phyloP scores from a whole-genome alignment of 495 filamentous ascomycete genomes.

The Geoglossum glabrum region DNA sequence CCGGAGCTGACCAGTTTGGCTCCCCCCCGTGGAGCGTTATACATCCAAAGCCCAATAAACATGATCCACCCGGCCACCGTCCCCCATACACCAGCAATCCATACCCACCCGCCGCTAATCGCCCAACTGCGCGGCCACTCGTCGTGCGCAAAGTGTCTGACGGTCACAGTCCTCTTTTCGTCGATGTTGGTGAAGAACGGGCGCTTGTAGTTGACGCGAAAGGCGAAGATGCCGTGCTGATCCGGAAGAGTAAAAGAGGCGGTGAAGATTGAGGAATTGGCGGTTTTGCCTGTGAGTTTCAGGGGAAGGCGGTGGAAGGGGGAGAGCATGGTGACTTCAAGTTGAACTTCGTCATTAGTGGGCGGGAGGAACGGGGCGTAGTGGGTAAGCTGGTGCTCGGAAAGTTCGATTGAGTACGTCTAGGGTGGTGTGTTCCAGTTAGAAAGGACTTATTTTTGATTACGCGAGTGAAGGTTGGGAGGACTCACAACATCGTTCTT shows the following conservation, averaged over 20 bases:
- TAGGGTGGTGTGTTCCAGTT: conserved; percentile 21
- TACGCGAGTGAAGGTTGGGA: conserved; percentile 9
- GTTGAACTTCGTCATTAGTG: conserved; percentile 51
- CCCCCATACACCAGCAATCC: conserved; percentile 74
- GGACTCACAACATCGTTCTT: conserved; percentile 86
- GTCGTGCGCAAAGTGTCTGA: conserved; percentile 89
- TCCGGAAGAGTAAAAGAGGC: conserved; percentile 67
- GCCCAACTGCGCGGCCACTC: conserved; percentile 83
- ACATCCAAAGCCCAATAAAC: conserved; percentile 82
- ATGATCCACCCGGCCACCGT: conserved; percentile 68
- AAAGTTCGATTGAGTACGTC: conserved; percentile 76
- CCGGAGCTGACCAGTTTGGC: too few species aligned
- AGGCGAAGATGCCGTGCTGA: conserved; percentile 16
- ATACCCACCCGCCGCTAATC: conserved; percentile 84
- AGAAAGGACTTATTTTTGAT: conserved; percentile 6
- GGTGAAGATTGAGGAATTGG: conserved; percentile 53
- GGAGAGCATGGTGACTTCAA: conserved; percentile 97
- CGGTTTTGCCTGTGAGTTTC: conserved; percentile 29
- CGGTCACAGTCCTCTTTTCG: conserved; percentile 85
- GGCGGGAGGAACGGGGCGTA: conserved; percentile 57
- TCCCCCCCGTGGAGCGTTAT: conserved; percentile 38
- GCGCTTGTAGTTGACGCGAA: conserved; percentile 54
- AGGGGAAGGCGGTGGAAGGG: conserved; percentile 89
- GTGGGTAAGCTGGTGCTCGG: conserved; percentile 53
- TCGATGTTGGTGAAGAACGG: conserved; percentile 79